A percentile compares a stretch with the other conserved stretches of the same genome.
Conservation (phyloP, 2,329 filamentous ascomycete species). For the Aspergillus fijiensis region DNA sequence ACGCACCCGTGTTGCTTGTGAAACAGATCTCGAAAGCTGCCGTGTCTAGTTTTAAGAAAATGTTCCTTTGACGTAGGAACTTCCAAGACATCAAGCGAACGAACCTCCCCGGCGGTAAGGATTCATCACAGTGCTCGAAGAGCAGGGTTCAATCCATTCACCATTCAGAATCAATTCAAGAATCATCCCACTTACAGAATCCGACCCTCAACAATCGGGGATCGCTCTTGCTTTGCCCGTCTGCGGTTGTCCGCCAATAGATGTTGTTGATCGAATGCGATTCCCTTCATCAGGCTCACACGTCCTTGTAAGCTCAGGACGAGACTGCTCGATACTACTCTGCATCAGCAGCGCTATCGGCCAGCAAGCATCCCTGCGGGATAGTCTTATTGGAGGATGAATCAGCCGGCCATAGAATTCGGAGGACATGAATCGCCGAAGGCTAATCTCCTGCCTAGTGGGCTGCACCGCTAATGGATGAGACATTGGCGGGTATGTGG, state of each 20-base stretch:
- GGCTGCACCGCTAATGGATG: neutral
- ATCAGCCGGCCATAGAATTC: neutral
- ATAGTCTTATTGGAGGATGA: neutral
- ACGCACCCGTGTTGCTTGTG: neutral
- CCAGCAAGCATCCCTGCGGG: neutral
- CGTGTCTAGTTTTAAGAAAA: slow-evolving; percentile 35
- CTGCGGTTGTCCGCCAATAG: slow-evolving; percentile 34
- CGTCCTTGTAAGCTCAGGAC: slow-evolving; percentile 51
- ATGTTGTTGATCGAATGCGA: slow-evolving; percentile 48
- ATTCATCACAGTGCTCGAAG: too few species aligned
- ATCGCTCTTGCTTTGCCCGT: slow-evolving; percentile 45
- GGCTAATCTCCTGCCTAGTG: neutral
- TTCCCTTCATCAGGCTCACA: slow-evolving; percentile 33
- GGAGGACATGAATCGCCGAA: neutral
- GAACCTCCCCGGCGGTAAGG: slow-evolving; percentile 30
- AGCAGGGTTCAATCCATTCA: too few species aligned
- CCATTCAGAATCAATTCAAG: too few species aligned
- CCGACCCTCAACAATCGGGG: slow-evolving; percentile 32
- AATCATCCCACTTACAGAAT: too few species aligned
- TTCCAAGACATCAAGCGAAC: slow-evolving; percentile 40
- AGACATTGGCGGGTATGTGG: neutral
- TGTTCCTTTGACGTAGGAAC: slow-evolving; percentile 43
- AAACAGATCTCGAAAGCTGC: neutral
- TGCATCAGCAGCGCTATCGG: slow-evolving; percentile 17
- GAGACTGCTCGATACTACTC: slow-evolving; percentile 20